phyloP scores from a whole-genome alignment of 352 stramenopile species.

The Globisporangium parvum region DNA sequence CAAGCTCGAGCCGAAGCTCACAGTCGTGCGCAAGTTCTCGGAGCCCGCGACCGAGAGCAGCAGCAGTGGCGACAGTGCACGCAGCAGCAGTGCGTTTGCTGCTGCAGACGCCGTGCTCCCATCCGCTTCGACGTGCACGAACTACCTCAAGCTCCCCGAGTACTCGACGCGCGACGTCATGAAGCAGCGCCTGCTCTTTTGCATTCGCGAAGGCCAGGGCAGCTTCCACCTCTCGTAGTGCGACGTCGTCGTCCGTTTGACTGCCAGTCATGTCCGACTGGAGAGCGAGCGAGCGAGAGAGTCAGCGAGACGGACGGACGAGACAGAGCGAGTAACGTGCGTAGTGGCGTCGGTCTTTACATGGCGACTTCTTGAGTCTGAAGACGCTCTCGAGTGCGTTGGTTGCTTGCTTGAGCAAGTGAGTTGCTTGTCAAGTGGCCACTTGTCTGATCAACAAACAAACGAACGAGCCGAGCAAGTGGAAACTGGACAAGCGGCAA shows the following conservation, averaged over 20 bases:
- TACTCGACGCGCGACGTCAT: slow-evolving; percentile 81
- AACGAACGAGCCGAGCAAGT: no score
- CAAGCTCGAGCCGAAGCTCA: slow-evolving; percentile 81
- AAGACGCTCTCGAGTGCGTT: no score
- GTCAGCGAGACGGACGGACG: no score
- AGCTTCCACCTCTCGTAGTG: slow-evolving; percentile 82
- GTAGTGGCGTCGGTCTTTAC: no score
- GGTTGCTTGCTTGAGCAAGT: no score
- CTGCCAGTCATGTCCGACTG: no score
- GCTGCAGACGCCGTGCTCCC: slow-evolving; percentile 53
- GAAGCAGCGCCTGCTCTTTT: slow-evolving; percentile 66
- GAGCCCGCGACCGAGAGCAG: slow-evolving; percentile 13
- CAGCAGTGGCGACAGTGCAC: slow-evolving; percentile 3
- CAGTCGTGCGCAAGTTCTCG: slow-evolving; percentile 80
- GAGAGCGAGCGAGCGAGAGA: background rate
- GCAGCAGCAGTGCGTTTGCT: slow-evolving; percentile 3
- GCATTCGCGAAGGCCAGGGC: slow-evolving; percentile 80
- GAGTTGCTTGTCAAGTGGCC: no score
- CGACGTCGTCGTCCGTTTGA: no score
- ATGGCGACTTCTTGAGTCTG: no score
- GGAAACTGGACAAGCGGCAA: no score
- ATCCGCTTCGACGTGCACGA: slow-evolving; percentile 86
- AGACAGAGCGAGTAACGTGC: no score
- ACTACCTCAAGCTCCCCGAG: slow-evolving; percentile 90
- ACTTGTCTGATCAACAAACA: no score